Evolutionary conservation across 257 asterid species (phyloP), one percentile per base, ranked within the genome.

Genomic region (Orobanche coerulescens): DNA sequence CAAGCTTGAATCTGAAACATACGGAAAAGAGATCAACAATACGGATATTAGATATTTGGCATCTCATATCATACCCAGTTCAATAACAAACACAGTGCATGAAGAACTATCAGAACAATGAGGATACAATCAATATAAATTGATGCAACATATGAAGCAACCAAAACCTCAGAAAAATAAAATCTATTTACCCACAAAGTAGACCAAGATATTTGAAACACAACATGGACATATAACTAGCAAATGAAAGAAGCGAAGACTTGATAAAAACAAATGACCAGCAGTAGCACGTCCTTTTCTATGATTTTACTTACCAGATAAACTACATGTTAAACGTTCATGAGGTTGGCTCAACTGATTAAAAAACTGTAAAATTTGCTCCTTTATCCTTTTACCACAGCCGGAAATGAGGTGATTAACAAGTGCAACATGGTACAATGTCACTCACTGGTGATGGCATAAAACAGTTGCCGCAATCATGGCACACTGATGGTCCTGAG

Each of bases 1-100:
- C 84, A 70, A 88, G 84, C 81, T 88, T 88, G 78, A 83, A 88
- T 28, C 96, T 88, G 86, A 68, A 66, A 64, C n/a, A 47, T 58
- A 44, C 36, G 30, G 23, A 47, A 34, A 66, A 53, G 33, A 16
- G 57, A 61, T 55, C 64, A 31, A 47, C 20, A 25, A 37, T 19
- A 34, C 22, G 61, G 15, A 11, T 53, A 31, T 3, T 15, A 58
- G 4, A 24, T 46, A 43, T 16, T 15, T 34, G 39, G 55, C 54
- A 8, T 66, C 55, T 42, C 14, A 61, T 65, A 51, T 16, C 48
- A 19, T 47, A 15, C 20, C 23, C n/a, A 22, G 8, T 46, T 28
- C 28, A 66, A 34, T n/a, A 28, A 18, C 36, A 22, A 28, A 18
- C 36, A 22, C 49, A 44, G 51, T 10, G 6, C 43, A 28, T 50